A percentile compares a stretch with the other conserved stretches of the same genome.
Conservation (phyloP, 208 protist genomes). For the Leptomonas seymouri region DNA sequence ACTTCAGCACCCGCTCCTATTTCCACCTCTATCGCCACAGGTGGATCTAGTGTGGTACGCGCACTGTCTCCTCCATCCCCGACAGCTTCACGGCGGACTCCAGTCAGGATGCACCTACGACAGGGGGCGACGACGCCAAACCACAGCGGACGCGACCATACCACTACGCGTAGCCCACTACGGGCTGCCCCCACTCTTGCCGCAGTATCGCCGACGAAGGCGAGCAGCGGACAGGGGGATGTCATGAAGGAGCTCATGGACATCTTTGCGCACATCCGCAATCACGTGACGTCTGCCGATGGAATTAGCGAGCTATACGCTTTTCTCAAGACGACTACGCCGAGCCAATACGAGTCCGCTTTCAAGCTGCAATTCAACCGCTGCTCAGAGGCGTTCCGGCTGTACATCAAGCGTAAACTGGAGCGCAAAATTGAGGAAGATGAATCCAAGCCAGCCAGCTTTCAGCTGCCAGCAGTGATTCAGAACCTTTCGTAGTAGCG, state of each 20-base stretch:
- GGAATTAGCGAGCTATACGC: conserved; percentile 83
- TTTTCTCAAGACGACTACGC: conserved; percentile 40
- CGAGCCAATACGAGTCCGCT: conserved; percentile 44
- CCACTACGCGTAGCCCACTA: conserved; percentile 1
- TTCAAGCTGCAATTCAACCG: conserved; percentile 81
- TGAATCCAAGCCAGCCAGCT: conserved; percentile 28
- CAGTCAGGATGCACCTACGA: conserved; percentile 10
- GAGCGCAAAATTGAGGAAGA: conserved; percentile 71
- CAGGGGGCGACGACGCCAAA: not conserved
- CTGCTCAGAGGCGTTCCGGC: conserved; percentile 83
- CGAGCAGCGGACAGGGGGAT: not conserved
- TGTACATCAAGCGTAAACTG: conserved; percentile 87
- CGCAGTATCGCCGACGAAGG: conserved; percentile 1
- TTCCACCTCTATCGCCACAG: not conserved
- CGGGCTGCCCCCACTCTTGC: not conserved
- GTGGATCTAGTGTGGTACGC: not conserved
- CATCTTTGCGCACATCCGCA: conserved; percentile 81
- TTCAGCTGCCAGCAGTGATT: conserved; percentile 53
- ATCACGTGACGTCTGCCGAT: conserved; percentile 71
- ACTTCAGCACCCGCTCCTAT: not conserved
- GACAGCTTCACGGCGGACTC: conserved; percentile 12
- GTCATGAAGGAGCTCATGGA: conserved; percentile 40
- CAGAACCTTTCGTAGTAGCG: conserved; percentile 29
- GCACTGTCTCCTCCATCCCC: conserved; percentile 5
- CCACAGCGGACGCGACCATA: conserved; percentile 11